Percentiles rank a stretch among this genome's conserved stretches.
phyloP scores from a whole-genome alignment of 139 green algal genomes.

The Raphidocelis subcapitata region DNA sequence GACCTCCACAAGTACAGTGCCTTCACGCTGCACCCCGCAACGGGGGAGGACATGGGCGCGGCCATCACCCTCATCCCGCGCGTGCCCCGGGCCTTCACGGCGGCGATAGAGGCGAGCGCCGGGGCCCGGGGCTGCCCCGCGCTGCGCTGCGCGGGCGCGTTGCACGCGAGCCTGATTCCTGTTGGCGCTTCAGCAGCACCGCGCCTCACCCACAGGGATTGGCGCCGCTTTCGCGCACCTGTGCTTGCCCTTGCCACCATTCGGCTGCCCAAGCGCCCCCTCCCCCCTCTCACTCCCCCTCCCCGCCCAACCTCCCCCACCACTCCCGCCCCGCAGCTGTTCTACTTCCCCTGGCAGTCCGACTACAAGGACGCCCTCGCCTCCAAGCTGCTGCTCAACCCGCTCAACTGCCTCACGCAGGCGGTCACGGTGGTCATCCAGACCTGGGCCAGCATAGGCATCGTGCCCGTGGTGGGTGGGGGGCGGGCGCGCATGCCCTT shows the following conservation, averaged over 20 bases:
- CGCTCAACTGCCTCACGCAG: conserved; percentile 3
- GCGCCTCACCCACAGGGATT: too few relatives aligned
- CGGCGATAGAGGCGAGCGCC: conserved; percentile 6
- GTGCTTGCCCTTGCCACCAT: too few relatives aligned
- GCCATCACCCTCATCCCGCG: not conserved
- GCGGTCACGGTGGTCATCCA: conserved; percentile 4
- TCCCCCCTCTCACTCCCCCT: not conserved
- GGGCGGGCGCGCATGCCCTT: too few relatives aligned
- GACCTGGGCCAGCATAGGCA: conserved; percentile 11
- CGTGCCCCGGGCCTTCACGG: not conserved
- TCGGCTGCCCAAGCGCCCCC: too few relatives aligned
- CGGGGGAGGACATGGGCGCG: not conserved
- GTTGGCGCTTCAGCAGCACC: not conserved
- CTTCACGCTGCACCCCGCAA: conserved; percentile 14
- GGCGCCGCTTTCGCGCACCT: too few relatives aligned
- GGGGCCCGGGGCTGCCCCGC: not conserved
- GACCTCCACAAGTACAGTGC: conserved; percentile 21
- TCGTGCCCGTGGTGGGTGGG: conserved; percentile 5
- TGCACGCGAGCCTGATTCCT: not conserved
- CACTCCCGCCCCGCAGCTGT: not conserved
- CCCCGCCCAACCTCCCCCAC: not conserved
- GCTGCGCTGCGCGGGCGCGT: not conserved
- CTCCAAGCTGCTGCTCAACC: not conserved
- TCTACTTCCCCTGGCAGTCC: conserved; percentile 6
- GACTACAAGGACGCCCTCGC: conserved; percentile 5